Evolutionary conservation across 106 monocot genomes (phyloP).

Genomic region (Phalaenopsis aphrodite): DNA sequence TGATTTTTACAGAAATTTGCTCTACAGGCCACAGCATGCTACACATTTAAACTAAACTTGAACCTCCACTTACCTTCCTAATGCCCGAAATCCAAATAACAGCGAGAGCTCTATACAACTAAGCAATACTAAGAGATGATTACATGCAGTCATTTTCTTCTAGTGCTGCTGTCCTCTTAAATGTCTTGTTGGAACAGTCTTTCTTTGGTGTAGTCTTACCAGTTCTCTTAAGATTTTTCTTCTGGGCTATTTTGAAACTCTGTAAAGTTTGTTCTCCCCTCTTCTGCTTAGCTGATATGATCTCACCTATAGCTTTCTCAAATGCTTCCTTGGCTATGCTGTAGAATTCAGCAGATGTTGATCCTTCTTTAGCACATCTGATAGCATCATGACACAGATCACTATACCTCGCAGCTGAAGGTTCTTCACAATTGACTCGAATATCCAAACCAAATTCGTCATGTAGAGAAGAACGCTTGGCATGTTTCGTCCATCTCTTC

Average conservation of each 20-base stretch:
- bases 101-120: neutral
- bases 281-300: constrained; percentile 44
- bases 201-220: constrained; percentile 27
- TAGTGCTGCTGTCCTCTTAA: constrained; percentile 23
- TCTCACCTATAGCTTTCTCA: constrained; percentile 39
- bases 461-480: constrained; percentile 32
- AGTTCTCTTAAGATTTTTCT: constrained; percentile 29
- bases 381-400: constrained; percentile 52
- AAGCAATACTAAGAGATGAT: neutral
- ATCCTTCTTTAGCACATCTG: constrained; percentile 62
- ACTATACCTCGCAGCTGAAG: constrained; percentile 44
- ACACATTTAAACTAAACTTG: neutral
- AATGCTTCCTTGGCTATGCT: constrained; percentile 54
- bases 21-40: neutral
- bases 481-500: constrained; percentile 71
- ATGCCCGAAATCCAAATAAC: neutral
- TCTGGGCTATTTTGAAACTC: constrained; percentile 33
- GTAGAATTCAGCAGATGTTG: constrained; percentile 47
- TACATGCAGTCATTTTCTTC: constrained; percentile 24
- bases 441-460: constrained; percentile 49
- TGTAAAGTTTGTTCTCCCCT: constrained; percentile 42
- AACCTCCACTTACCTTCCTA: neutral
- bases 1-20: neutral
- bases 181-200: constrained; percentile 23
- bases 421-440: constrained; percentile 36